Evolutionary conservation across 2,329 filamentous ascomycete species (phyloP), one percentile per base, ranked within the genome.

Genomic region (Exophiala sideris): DNA sequence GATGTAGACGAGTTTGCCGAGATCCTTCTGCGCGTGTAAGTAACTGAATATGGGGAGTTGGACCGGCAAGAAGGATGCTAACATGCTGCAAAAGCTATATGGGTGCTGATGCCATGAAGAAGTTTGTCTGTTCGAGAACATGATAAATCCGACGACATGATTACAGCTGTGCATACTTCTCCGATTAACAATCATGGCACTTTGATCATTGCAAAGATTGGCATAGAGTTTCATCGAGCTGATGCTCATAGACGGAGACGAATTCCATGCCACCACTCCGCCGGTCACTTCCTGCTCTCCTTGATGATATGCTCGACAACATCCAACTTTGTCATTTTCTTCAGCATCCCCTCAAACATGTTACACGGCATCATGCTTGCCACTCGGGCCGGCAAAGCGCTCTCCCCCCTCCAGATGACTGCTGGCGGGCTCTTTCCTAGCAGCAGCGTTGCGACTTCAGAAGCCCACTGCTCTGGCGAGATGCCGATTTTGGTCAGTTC

Each of bases 311-410:
- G 18, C 35, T 50, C 47, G 5, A 42, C 47, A 9, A 42, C 47
- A 32, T 42, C 20, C 47, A 50, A 14, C 35, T 33, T 34, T 2
- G 47, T 50, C 34, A 50, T 32, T 34, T 12, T 50, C 47, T 50
- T 50, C 5, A 44, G n/a, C 14, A 41, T 50, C 16, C 47, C 47
- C 35, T 50, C 47, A 41, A 50, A 42, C 47, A 18, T 24, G 3
- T 16, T 10, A 29, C 12, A 40, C 16, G 47, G 36, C 36, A 42
- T 42, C 36, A 50, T 14, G 14, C n/a, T 44, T 11, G 34, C 47
- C 12, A 50, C 20, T 29, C 47, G 18, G 6, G 36, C 35, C n/a
- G 24, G n/a, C 11, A 40, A 41, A 1, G 42, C 24, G 16, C 12
- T 33, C 21, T 16, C 29, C 29, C 50, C 50, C 21, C 18, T 33